Percentiles rank a stretch among this genome's conserved stretches.
Evolutionary conservation across 2,329 filamentous ascomycete genomes (phyloP).

Genomic region (Sporothrix globosa): DNA sequence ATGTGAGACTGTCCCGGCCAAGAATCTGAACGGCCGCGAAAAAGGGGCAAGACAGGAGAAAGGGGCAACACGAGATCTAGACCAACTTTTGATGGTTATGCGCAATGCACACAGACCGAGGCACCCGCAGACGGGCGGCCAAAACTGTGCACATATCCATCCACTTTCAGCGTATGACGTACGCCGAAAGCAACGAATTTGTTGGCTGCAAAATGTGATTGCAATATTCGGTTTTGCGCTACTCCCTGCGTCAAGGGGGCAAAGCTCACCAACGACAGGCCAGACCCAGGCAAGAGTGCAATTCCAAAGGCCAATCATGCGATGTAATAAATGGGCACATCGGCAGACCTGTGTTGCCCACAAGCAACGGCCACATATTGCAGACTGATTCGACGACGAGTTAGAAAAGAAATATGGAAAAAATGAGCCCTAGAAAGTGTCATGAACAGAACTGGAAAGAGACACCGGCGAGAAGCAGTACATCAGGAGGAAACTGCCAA

Average conservation of each 20-base stretch:
- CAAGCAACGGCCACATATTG: background rate
- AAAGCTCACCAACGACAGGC: background rate
- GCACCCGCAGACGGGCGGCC: background rate
- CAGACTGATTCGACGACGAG: background rate
- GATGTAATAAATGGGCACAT: background rate
- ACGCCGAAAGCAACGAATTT: constrained; percentile 15
- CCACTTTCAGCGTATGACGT: constrained; percentile 10
- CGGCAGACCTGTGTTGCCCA: background rate
- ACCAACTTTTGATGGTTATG: background rate
- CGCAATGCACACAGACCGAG: background rate
- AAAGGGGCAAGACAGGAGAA: constrained; percentile 22
- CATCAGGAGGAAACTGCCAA: background rate
- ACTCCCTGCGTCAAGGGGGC: constrained; percentile 14
- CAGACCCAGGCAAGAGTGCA: constrained; percentile 2
- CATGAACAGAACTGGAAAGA: background rate
- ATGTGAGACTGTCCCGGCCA: constrained; percentile 8
- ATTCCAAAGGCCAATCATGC: background rate
- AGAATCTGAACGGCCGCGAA: background rate
- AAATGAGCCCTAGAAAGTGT: background rate
- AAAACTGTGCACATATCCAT: background rate
- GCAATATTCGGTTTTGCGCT: constrained; percentile 21
- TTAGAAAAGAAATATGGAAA: background rate
- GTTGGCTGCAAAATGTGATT: background rate
- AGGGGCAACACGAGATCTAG: constrained; percentile 15
- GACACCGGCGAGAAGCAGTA: background rate